Evolutionary conservation across 148 eudicot genomes (phyloP).

Genomic region (Rhododendron williamsianum): DNA sequence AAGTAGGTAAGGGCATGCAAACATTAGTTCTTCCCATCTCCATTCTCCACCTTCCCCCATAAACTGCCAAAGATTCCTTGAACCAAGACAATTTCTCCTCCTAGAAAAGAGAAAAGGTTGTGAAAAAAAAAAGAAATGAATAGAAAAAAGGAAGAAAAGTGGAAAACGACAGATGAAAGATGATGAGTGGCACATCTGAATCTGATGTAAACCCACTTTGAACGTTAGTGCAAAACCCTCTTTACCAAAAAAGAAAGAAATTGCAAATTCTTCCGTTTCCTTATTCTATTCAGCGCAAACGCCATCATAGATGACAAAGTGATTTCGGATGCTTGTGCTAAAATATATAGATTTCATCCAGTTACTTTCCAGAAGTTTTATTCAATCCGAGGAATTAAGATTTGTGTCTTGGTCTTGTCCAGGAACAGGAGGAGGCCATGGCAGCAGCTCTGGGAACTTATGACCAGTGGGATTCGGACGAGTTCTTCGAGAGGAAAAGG

Average conservation of each 20-base stretch:
- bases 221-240: neutral
- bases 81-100: constrained; percentile 1
- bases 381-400: too few species aligned
- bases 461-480: too few species aligned
- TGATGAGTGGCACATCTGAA: neutral
- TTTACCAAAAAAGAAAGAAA: neutral
- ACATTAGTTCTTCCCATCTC: neutral
- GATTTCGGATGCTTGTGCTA: neutral
- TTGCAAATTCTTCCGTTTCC: neutral
- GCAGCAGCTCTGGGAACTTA: too few species aligned
- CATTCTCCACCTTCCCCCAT: neutral
- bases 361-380: too few species aligned
- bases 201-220: neutral
- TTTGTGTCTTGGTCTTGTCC: too few species aligned
- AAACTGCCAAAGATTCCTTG: neutral
- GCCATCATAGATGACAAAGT: neutral
- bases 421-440: too few species aligned
- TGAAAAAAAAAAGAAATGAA: neutral
- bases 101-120: neutral
- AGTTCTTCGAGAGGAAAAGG: too few species aligned
- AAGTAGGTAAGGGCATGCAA: neutral
- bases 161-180: neutral
- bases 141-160: neutral
- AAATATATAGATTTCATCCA: too few species aligned
- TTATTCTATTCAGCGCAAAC: neutral